Evolutionary conservation across 1,284 basidiomycete species (phyloP).

Genomic region (Tilletia walkeri): DNA sequence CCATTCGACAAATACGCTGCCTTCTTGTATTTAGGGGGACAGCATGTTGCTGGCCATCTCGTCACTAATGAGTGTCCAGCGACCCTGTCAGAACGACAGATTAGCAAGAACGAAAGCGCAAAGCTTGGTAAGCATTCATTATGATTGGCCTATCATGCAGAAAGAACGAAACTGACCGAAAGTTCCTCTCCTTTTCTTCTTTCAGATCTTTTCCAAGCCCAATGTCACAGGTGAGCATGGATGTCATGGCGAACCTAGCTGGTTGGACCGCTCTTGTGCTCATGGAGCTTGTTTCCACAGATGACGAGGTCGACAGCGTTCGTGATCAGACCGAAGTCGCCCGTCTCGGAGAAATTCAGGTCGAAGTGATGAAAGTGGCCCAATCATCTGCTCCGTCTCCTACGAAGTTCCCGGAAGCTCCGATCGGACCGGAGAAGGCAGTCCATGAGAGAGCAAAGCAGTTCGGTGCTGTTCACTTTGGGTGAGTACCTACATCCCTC

Average conservation of each 20-base stretch:
- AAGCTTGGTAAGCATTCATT: not conserved
- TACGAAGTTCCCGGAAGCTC: not conserved
- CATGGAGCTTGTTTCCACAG: not conserved
- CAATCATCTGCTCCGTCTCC: not conserved
- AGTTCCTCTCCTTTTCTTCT: not conserved
- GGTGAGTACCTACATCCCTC: not conserved
- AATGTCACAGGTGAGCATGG: not conserved
- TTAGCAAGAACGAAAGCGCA: not conserved
- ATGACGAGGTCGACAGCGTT: not conserved
- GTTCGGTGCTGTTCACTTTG: not conserved
- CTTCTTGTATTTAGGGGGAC: not conserved
- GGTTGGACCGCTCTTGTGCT: not conserved
- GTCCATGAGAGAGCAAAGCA: not conserved
- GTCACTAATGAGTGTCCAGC: not conserved
- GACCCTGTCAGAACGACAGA: not conserved
- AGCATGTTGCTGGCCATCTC: not conserved
- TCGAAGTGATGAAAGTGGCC: not conserved
- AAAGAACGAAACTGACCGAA: not conserved
- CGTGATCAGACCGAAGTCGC: not conserved
- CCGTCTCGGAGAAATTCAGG: not conserved
- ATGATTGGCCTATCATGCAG: not conserved
- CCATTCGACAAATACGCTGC: not conserved
- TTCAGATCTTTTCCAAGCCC: not conserved
- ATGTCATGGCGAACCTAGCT: not conserved
- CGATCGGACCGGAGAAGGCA: not conserved